A percentile compares a stretch with the other conserved stretches of the same genome.
These are phyloP conservation scores for Collybia sordida DNA, from an alignment of 768 basidiomycete species.

Conservation along the genomic window DNA sequence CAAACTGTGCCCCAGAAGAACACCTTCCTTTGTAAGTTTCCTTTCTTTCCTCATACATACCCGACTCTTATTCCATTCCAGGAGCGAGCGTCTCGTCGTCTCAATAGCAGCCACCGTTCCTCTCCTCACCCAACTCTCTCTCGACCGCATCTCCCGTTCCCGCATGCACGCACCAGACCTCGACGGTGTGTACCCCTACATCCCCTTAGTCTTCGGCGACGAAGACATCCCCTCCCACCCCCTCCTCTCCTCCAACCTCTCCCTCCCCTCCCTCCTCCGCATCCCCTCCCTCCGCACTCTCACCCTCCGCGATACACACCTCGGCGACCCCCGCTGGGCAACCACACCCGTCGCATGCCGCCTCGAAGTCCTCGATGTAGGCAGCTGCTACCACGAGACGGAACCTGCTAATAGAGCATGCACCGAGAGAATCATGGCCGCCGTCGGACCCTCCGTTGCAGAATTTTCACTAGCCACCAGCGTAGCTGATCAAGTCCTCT, in stretches of 20 bases:
- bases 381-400: conserved; percentile 53
- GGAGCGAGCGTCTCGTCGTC: conserved; percentile 71
- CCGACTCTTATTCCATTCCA: conserved; percentile 20
- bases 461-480: conserved; percentile 55
- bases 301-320: conserved; percentile 67
- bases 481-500: conserved; percentile 38
- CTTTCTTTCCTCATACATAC: conserved; percentile 1
- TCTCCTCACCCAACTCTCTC: conserved; percentile 51
- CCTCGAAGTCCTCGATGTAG: conserved; percentile 57
- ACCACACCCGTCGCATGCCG: conserved; percentile 48
- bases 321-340: conserved; percentile 63
- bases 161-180: conserved; percentile 63
- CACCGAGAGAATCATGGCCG: conserved; percentile 61
- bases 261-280: conserved; percentile 64
- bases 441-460: conserved; percentile 52
- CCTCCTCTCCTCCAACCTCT: conserved; percentile 53
- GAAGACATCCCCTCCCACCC: conserved; percentile 57
- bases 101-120: conserved; percentile 63
- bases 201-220: conserved; percentile 65
- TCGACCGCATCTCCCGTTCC: conserved; percentile 68
- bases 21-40: conserved; percentile 44
- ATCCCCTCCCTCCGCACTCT: conserved; percentile 62
- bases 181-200: conserved; percentile 48
- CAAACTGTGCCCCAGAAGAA: conserved; percentile 43
- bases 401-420: conserved; percentile 52